Percentiles rank a stretch among this genome's conserved stretches.
Evolutionary conservation across 2,329 filamentous ascomycete genomes (phyloP).

Genomic region (Calonectria naviculata): DNA sequence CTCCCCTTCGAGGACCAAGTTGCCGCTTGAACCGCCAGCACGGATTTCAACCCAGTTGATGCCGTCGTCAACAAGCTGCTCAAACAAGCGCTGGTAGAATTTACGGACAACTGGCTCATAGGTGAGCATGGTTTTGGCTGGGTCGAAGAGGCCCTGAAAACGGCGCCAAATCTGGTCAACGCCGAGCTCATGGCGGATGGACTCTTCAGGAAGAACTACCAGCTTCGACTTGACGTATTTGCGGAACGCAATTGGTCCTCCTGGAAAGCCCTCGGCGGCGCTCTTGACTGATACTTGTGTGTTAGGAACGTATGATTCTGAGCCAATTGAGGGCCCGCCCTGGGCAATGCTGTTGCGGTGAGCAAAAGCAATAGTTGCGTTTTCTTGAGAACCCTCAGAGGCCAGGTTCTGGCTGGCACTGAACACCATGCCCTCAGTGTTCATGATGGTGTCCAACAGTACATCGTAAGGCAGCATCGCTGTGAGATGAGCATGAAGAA

Average conservation of each 20-base stretch:
- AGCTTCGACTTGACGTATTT: neutral
- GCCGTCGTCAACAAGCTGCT: neutral
- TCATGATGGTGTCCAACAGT: neutral
- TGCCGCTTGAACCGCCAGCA: neutral
- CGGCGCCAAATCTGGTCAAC: slow-evolving; percentile 8
- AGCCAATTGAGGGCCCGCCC: neutral
- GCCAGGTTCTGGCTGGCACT: neutral
- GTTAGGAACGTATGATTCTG: neutral
- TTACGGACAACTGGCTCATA: slow-evolving; percentile 7
- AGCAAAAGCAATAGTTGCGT: neutral
- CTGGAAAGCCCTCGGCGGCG: neutral
- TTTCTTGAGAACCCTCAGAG: neutral
- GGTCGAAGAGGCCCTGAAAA: neutral
- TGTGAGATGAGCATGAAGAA: slow-evolving; percentile 4
- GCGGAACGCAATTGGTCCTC: neutral
- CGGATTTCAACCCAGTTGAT: slow-evolving; percentile 7
- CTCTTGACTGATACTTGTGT: neutral
- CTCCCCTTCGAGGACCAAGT: neutral
- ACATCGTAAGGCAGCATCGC: slow-evolving; percentile 7
- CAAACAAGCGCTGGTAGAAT: neutral
- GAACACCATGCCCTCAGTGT: slow-evolving; percentile 6
- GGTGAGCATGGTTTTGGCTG: neutral
- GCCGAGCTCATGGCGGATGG: neutral
- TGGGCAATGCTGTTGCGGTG: neutral
- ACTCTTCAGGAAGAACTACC: neutral